Evolutionary conservation across 352 stramenopile species (phyloP).

Genomic region (Phytophthora palmivora): DNA sequence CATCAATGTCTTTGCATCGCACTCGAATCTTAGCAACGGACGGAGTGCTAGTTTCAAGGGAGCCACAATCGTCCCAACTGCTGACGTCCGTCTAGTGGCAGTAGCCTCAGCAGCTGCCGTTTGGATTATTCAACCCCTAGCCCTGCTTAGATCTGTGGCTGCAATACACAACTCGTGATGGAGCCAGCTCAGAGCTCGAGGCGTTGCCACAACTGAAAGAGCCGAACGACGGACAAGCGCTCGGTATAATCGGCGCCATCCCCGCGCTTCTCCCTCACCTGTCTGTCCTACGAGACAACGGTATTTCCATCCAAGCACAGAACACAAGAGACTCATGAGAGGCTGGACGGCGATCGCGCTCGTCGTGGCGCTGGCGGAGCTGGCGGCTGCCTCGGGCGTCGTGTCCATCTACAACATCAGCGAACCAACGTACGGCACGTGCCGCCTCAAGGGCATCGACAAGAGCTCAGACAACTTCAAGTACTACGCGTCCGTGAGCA

Average conservation of each 20-base stretch:
- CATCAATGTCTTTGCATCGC: not conserved
- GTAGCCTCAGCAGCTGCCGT: constrained; percentile 6
- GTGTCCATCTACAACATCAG: constrained; percentile 67
- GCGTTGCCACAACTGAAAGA: constrained; percentile 26
- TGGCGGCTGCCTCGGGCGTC: constrained; percentile 32
- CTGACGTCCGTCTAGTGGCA: constrained; percentile 6
- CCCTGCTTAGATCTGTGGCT: constrained; percentile 8
- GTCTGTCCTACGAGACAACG: constrained; percentile 11
- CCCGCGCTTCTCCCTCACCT: constrained; percentile 8
- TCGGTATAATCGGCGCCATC: constrained; percentile 11
- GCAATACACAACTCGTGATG: not conserved
- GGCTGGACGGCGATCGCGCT: constrained; percentile 15
- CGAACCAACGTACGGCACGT: constrained; percentile 67
- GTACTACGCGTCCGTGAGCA: constrained; percentile 77
- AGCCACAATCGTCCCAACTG: constrained; percentile 3
- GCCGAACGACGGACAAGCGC: constrained; percentile 4
- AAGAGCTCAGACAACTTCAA: constrained; percentile 69
- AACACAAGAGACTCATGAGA: constrained; percentile 24
- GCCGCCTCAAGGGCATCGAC: constrained; percentile 72
- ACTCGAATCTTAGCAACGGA: constrained; percentile 7
- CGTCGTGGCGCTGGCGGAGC: constrained; percentile 7
- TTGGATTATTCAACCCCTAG: constrained; percentile 12
- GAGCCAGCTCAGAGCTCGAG: constrained; percentile 28
- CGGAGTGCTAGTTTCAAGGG: constrained; percentile 4
- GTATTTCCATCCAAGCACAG: constrained; percentile 15